These are phyloP conservation scores for Tetrahymena elliotti DNA, from an alignment of 73 alveolate genomes.

Conservation along the genomic window DNA sequence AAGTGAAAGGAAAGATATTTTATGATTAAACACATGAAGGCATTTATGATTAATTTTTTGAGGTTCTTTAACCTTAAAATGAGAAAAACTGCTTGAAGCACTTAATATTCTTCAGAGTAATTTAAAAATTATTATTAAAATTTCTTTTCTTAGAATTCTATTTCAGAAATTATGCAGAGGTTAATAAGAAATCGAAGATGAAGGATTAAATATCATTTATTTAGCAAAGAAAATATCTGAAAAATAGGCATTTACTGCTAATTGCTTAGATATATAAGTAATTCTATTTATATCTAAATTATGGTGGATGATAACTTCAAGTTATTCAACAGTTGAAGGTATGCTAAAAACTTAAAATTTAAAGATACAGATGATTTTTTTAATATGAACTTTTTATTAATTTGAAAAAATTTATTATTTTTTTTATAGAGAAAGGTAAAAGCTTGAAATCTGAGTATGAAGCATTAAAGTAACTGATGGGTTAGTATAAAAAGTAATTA, in stretches of 20 bases:
- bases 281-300: not conserved
- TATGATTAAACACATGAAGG: not conserved
- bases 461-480: not conserved
- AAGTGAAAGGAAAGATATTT: not conserved
- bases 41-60: not conserved
- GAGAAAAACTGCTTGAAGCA: not conserved
- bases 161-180: not conserved
- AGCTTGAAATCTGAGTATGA: not conserved
- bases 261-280: not conserved
- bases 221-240: not conserved
- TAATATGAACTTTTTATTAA: no score
- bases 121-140: not conserved
- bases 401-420: no score
- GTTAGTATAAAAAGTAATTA: not conserved
- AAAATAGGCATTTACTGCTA: not conserved
- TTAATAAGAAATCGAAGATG: not conserved
- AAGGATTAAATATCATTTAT: not conserved
- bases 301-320: not conserved
- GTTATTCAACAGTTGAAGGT: not conserved
- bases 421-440: not conserved
- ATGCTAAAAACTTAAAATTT: not conserved
- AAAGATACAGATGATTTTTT: no score
- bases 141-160: not conserved
- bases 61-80: not conserved
- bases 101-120: not conserved